Percentiles rank a stretch among this genome's conserved stretches.
phyloP scores from a whole-genome alignment of 2,329 filamentous ascomycete species.

The Aspergillus sp. region DNA sequence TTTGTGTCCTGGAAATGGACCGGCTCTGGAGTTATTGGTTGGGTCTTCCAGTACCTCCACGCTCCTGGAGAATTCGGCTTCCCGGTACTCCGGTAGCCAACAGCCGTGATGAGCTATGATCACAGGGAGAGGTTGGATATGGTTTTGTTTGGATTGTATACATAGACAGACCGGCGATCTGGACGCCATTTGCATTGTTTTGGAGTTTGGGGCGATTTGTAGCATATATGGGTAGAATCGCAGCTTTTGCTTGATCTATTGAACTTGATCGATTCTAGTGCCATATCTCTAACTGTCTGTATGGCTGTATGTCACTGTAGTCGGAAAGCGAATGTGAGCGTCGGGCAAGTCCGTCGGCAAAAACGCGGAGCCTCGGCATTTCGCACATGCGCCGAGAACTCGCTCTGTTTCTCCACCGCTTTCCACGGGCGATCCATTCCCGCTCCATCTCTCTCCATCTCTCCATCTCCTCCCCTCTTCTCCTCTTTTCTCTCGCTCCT shows the following conservation, averaged over 20 bases:
- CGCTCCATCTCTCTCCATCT: constrained; percentile 13
- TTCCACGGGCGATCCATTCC: constrained; percentile 7
- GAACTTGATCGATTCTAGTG: too few species aligned
- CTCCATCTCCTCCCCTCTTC: constrained; percentile 7
- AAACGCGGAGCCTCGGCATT: constrained; percentile 18
- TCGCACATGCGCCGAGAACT: constrained; percentile 15
- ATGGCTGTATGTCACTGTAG: background rate
- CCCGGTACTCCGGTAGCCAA: constrained; percentile 30
- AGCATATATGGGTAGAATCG: constrained; percentile 1
- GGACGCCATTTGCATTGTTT: background rate
- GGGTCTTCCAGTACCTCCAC: constrained; percentile 58
- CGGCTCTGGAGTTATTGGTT: constrained; percentile 63
- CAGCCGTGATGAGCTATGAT: constrained; percentile 44
- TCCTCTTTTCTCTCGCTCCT: constrained; percentile 4
- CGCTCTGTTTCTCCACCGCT: constrained; percentile 16
- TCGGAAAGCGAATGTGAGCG: background rate
- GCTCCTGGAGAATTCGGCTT: constrained; percentile 55
- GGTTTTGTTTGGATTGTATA: constrained; percentile 2
- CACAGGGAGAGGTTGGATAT: background rate
- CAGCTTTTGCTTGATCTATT: background rate
- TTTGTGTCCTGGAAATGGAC: constrained; percentile 53
- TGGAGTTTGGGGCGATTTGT: background rate
- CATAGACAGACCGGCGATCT: background rate
- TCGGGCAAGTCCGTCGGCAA: constrained; percentile 11
- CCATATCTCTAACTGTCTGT: background rate